Base-by-base conservation (phyloP, 345 rosid genomes). In the Erodium maritimum region DNA sequence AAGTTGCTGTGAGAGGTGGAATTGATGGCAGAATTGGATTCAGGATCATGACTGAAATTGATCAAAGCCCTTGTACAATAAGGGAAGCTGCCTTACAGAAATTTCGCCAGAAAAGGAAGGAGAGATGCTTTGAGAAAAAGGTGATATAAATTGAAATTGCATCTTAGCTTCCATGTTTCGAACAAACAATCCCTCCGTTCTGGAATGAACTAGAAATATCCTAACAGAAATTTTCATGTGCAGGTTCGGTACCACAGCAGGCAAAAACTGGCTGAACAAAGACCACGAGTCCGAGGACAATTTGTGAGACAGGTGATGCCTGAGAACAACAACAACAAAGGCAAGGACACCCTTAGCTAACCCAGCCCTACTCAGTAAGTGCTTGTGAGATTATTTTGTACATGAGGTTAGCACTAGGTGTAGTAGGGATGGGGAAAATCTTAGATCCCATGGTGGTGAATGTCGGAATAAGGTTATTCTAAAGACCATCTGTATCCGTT, bases 111-210 rank as follows among this genome's bases (percentile, higher is more conserved):
- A 80, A 83, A 72, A 76, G 86, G 62, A 83, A 80, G 62, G 73
- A 83, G 56, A 61, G 86, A 64, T 83, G 86, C 75, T 80, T 76
- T 33, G 77, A 75, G 65, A 80, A 79, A 69, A 80, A 78, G 82
- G 86, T 76, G 71, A 69, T 21, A 23, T 18, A 18, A n/a, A n/a
- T n/a, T n/a, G n/a, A n/a, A n/a, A 59, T 21, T 46, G 59, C 67
- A 34, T 54, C 61, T 57, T n/a, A n/a, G n/a, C n/a, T n/a, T n/a
- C n/a, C n/a, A n/a, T n/a, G n/a, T n/a, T n/a, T n/a, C n/a, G n/a
- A n/a, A n/a, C n/a, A n/a, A n/a, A n/a, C n/a, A n/a, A n/a, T n/a
- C n/a, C n/a, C n/a, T n/a, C n/a, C n/a, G n/a, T n/a, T n/a, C n/a
- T n/a, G n/a, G n/a, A n/a, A n/a, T n/a, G n/a, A n/a, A n/a, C n/a